Evolutionary conservation across 2,329 filamentous ascomycete genomes (phyloP), one percentile per base, ranked within the genome.

Genomic region (Venturia aucupariae): DNA sequence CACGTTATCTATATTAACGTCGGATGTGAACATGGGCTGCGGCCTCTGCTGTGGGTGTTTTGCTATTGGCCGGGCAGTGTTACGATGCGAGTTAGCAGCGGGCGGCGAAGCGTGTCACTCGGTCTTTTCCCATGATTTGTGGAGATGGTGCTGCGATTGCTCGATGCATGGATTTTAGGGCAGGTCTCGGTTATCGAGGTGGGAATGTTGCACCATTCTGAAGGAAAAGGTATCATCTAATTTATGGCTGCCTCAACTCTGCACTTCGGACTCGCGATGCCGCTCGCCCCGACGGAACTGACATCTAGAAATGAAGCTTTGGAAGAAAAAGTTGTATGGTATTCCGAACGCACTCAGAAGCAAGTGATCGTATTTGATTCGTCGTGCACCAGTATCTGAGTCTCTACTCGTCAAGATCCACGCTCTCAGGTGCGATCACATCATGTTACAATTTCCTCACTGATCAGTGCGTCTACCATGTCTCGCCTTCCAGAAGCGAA

Each of bases 1-100:
- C 59, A 60, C 59, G 59, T 60, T 60, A 60, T 60, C 59, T 60
- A 10, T 10, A 27, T 44, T 60, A 44, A 22, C 59, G n/a, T 22
- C n/a, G 4, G 7, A 38, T 15, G 8, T n/a, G n/a, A n/a, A n/a
- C n/a, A n/a, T n/a, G n/a, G n/a, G n/a, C 19, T 41, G 57, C 57
- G 57, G 57, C 57, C 57, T 60, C 38, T 24, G 3, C 8, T 3
- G 17, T 24, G 30, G 51, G 24, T 4, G 2, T 1, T 57, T 35
- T 19, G 15, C 19, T 19, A 57, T 35, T 57, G 51, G 59, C 22
- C 27, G 24, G 54, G 15, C n/a, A 5, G 55, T 38, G 17, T 22
- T 60, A 4, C 11, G 59, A 27, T 24, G 22, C 17, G 22, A 13
- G 22, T 22, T 48, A 8, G 44, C 3, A 8, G 44, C 3, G 3